phyloP scores from a whole-genome alignment of 768 basidiomycete species.

The Paxillus rubicundulus region DNA sequence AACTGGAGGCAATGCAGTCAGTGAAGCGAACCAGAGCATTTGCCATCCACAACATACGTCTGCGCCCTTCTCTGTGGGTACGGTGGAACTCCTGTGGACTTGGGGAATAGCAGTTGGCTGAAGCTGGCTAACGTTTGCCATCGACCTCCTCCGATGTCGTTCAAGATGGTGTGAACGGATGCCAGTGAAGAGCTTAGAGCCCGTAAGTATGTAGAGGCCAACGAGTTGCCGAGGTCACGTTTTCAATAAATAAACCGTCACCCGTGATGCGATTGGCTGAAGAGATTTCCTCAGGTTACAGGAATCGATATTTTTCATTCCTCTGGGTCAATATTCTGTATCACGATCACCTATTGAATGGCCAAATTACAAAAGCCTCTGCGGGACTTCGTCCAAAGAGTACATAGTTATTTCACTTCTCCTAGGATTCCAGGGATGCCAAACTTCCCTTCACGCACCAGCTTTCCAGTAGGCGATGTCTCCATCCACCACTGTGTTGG shows the following conservation, averaged over 20 bases:
- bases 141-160: neutral
- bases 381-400: slow-evolving; percentile 9
- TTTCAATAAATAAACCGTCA: neutral
- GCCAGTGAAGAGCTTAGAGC: no score
- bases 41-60: slow-evolving; percentile 18
- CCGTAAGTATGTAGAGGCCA: neutral
- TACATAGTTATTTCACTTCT: slow-evolving; percentile 9
- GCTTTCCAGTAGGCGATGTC: slow-evolving; percentile 93
- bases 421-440: neutral
- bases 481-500: slow-evolving; percentile 69
- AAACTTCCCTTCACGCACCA: slow-evolving; percentile 43
- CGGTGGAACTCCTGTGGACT: slow-evolving; percentile 22
- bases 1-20: slow-evolving; percentile 30
- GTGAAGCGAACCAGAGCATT: neutral
- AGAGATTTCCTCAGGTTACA: neutral
- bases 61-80: slow-evolving; percentile 31
- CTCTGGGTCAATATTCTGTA: no score
- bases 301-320: no score
- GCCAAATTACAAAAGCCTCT: slow-evolving; percentile 3
- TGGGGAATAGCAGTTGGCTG: slow-evolving; percentile 22
- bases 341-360: no score
- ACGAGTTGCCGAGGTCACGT: no score
- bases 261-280: neutral
- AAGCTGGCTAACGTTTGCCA: slow-evolving; percentile 34
- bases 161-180: neutral